phyloP scores from a whole-genome alignment of 305 asterid species.

The Solanum hybrid region DNA sequence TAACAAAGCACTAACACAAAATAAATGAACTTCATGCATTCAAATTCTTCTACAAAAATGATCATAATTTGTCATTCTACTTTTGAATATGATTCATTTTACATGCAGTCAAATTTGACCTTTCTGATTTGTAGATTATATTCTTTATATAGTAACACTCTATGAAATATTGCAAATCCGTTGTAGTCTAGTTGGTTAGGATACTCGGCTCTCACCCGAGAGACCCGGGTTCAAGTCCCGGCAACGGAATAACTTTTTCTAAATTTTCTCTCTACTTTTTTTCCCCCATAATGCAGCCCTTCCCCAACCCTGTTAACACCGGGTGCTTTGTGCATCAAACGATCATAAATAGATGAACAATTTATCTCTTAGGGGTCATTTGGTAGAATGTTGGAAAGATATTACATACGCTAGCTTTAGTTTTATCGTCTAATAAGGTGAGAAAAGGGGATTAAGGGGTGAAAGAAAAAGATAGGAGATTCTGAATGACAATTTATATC shows the following conservation, averaged over 20 bases:
- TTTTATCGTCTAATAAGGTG: not conserved
- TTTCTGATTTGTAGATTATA: not conserved
- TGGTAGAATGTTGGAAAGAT: not conserved
- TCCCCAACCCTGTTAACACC: not conserved
- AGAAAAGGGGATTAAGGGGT: not conserved
- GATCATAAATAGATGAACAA: not conserved
- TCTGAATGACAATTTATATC: not conserved
- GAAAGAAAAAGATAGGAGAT: not conserved
- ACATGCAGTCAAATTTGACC: not conserved
- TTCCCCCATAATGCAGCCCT: not conserved
- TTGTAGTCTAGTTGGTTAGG: slow-evolving; percentile 45
- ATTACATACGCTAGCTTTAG: not conserved
- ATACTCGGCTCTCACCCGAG: slow-evolving; percentile 42
- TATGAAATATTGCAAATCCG: not conserved
- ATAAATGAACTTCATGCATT: not conserved
- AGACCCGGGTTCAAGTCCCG: slow-evolving; percentile 44
- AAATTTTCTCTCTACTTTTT: not conserved
- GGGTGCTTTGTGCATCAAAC: not conserved
- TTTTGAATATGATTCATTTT: not conserved
- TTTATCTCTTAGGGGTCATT: not conserved
- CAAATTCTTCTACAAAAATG: not conserved
- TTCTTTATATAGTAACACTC: not conserved
- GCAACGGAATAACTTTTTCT: slow-evolving; percentile 15
- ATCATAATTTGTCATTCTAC: not conserved
- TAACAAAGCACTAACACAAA: not conserved